Percentiles rank a stretch among this genome's conserved stretches.
Evolutionary conservation across 2,329 filamentous ascomycete species (phyloP).

Genomic region (Monosporascus sp.): DNA sequence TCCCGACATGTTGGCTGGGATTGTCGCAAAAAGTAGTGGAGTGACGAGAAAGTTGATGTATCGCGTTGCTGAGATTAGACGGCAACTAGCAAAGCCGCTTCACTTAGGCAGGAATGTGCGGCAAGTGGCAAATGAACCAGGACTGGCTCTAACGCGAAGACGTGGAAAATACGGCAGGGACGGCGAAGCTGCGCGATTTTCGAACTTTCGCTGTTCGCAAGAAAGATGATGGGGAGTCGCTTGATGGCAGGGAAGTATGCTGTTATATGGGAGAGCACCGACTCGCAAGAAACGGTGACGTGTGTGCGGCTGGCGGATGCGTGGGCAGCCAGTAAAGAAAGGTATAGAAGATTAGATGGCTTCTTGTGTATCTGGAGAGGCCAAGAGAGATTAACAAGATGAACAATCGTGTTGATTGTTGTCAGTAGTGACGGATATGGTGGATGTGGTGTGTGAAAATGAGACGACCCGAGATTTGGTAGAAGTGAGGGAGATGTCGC

Average conservation of each 20-base stretch:
- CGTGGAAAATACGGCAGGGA: too few relatives aligned
- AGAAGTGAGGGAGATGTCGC: background rate
- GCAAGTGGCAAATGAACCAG: background rate
- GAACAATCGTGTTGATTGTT: background rate
- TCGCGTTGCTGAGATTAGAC: background rate
- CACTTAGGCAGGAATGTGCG: background rate
- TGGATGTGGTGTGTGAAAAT: background rate
- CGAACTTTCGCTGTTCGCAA: background rate
- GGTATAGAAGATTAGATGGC: background rate
- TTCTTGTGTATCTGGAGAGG: background rate
- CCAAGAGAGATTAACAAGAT: background rate
- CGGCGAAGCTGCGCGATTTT: too few relatives aligned
- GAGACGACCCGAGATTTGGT: background rate
- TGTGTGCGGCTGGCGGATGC: too few relatives aligned
- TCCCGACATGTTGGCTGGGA: slow-evolving; percentile 66
- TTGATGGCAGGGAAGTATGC: background rate
- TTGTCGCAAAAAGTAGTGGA: slow-evolving; percentile 5
- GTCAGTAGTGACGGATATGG: background rate
- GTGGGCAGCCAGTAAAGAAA: background rate
- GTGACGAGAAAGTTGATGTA: background rate
- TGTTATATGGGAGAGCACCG: background rate
- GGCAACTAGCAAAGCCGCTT: background rate
- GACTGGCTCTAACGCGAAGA: background rate
- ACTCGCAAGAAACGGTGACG: background rate
- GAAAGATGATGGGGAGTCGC: background rate